Evolutionary conservation across 345 rosid genomes (phyloP).

Genomic region (Salix arbutifolia): DNA sequence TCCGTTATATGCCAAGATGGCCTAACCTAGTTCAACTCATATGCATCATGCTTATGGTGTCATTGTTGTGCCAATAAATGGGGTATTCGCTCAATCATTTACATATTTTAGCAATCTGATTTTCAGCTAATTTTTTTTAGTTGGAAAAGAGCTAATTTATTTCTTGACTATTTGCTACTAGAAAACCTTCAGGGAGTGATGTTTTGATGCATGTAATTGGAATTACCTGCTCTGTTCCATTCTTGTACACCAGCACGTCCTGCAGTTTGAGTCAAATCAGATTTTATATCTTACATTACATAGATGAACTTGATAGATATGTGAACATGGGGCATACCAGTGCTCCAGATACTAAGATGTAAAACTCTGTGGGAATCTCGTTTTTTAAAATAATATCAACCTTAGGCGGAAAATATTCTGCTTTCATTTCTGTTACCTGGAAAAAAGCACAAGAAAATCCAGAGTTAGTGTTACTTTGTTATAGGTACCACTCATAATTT

Average conservation of each 20-base stretch:
- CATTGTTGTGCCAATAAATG: too few relatives aligned
- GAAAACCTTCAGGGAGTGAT: neutral
- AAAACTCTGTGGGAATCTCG: slow-evolving; percentile 89
- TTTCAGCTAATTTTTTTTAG: neutral
- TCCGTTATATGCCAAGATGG: too few relatives aligned
- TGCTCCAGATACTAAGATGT: slow-evolving; percentile 80
- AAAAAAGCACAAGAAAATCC: neutral
- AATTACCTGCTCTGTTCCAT: slow-evolving; percentile 74
- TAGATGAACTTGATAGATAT: neutral
- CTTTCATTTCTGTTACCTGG: slow-evolving; percentile 77
- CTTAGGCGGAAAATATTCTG: slow-evolving; percentile 90
- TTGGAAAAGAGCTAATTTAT: neutral
- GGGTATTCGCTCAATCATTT: too few relatives aligned
- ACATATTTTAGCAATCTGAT: too few relatives aligned
- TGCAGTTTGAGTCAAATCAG: slow-evolving; percentile 34
- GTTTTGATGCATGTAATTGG: neutral
- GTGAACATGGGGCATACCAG: slow-evolving; percentile 44
- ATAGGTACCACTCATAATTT: neutral
- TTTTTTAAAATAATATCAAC: slow-evolving; percentile 83
- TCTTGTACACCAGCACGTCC: slow-evolving; percentile 68
- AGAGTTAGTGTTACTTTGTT: neutral
- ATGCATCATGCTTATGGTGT: too few relatives aligned
- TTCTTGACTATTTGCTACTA: neutral
- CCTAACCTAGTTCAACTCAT: too few relatives aligned
- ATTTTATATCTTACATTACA: slow-evolving; percentile 6